phyloP scores from a whole-genome alignment of 495 filamentous ascomycete genomes.

The Daldinia loculata region DNA sequence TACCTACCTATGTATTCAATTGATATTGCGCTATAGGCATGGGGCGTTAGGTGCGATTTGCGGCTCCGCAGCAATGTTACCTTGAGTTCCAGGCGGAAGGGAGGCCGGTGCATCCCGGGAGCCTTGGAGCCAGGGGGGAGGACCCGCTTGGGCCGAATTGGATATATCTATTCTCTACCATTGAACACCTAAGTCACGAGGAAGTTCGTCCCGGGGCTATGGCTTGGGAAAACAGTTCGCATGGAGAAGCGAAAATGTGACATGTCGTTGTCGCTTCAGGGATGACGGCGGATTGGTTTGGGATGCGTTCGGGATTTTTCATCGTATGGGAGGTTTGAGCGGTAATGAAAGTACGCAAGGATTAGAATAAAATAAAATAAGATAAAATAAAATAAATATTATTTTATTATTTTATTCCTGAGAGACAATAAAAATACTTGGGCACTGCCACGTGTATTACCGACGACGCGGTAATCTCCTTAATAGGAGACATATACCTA shows the following conservation, averaged over 20 bases:
- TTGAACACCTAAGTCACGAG: conserved; percentile 1
- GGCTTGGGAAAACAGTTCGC: conserved; percentile 25
- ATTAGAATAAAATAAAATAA: background rate
- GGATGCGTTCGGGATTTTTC: background rate
- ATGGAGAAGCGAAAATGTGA: conserved; percentile 19
- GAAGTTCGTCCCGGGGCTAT: conserved; percentile 19
- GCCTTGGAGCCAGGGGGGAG: background rate
- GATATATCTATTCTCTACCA: background rate
- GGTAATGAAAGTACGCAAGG: background rate
- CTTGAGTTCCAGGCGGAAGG: conserved; percentile 30
- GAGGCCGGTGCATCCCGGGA: conserved; percentile 17
- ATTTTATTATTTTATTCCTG: background rate
- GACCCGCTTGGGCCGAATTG: conserved; percentile 2
- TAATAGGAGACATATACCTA: background rate
- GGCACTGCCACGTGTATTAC: background rate
- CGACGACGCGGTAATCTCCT: background rate
- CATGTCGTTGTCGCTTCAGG: conserved; percentile 30
- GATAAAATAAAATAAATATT: conserved; percentile 4
- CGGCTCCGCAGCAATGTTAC: conserved; percentile 26
- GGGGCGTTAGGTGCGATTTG: conserved; percentile 7
- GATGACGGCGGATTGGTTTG: background rate
- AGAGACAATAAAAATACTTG: background rate
- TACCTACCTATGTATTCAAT: no score
- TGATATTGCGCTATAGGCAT: conserved; percentile 13
- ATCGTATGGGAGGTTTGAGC: background rate